Evolutionary conservation across 73 alveolate genomes (phyloP), one percentile per base, ranked within the genome.

Genomic region (Breviolum minutum): DNA sequence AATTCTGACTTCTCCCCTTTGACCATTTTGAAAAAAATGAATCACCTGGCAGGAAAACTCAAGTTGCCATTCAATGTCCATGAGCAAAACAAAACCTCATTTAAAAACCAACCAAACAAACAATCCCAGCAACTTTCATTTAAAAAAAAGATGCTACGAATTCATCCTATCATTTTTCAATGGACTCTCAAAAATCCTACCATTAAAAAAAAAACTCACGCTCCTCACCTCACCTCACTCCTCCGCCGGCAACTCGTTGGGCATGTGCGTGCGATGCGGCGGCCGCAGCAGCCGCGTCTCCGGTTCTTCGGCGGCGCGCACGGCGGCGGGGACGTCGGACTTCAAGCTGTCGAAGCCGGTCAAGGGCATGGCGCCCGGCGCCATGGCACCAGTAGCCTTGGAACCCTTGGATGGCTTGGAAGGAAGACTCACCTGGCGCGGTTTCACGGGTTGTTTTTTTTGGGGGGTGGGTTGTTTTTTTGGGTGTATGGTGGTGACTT

Each of bases 241-340:
- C 8, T 63, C 77, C 79, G 8, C 94, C 94, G 69, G 76, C 94
- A 86, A 63, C 97, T 40, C 97, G 48, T 90, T 74, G 76, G 97
- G 97, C 97, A 90, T 71, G 60, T 90, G 97, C 70, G 87, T 73
- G 77, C 97, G 97, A 70, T 90, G 97, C 63, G 97, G 97, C 97
- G 97, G 97, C 69, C 97, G 86, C 76, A 90, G 97, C 84, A 90
- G 88, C 40, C 97, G 97, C 61, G 70, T 54, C 76, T 90, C 86
- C 88, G 97, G 97, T 27, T 90, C 88, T 60, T 90, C 97, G 63
- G 97, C 97, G 7, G 97, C 97, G 32, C 40, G 71, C 73, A 89
- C 96, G 71, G 96, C 96, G 48, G 96, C 96, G 61, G 96, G 96
- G 29, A 89, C 96, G 79, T 89, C 96, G 71, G 71, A 30, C 96